Evolutionary conservation across 805 yeast genomes (phyloP).

Genomic region (Nadsonia fulvescens): DNA sequence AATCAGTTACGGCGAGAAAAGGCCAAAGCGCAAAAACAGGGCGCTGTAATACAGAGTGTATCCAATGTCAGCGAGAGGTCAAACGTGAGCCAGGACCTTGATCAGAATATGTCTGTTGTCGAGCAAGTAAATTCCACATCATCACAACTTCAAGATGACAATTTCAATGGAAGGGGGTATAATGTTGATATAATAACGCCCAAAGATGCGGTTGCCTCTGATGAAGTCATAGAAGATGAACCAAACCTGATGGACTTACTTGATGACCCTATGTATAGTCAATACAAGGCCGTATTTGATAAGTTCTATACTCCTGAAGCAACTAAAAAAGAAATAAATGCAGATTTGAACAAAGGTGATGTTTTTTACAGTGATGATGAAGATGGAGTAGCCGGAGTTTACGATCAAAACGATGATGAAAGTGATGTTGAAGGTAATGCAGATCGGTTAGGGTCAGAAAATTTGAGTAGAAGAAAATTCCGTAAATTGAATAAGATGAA

Average conservation of each 20-base stretch:
- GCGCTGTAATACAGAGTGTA: constrained; percentile 20
- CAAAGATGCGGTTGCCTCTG: constrained; percentile 14
- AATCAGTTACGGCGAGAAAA: constrained; percentile 22
- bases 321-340: constrained; percentile 8
- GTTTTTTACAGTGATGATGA: constrained; percentile 20
- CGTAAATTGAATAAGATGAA: constrained; percentile 40
- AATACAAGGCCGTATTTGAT: constrained; percentile 21
- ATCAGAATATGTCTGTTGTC: constrained; percentile 15
- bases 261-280: constrained; percentile 19
- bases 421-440: constrained; percentile 13
- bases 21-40: constrained; percentile 23
- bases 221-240: too few relatives aligned
- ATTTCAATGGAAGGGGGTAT: constrained; percentile 12
- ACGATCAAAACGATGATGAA: constrained; percentile 13
- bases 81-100: constrained; percentile 8
- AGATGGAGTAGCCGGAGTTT: constrained; percentile 14
- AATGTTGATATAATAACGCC: too few relatives aligned
- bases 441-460: constrained; percentile 7
- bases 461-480: constrained; percentile 28
- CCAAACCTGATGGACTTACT: too few relatives aligned
- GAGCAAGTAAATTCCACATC: constrained; percentile 19
- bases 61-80: constrained; percentile 16
- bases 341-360: constrained; percentile 13
- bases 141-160: constrained; percentile 15
- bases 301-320: constrained; percentile 18